A percentile compares a stretch with the other conserved stretches of the same genome.
phyloP scores from a whole-genome alignment of 2,329 filamentous ascomycete species.

The Hypocrella siamensis region DNA sequence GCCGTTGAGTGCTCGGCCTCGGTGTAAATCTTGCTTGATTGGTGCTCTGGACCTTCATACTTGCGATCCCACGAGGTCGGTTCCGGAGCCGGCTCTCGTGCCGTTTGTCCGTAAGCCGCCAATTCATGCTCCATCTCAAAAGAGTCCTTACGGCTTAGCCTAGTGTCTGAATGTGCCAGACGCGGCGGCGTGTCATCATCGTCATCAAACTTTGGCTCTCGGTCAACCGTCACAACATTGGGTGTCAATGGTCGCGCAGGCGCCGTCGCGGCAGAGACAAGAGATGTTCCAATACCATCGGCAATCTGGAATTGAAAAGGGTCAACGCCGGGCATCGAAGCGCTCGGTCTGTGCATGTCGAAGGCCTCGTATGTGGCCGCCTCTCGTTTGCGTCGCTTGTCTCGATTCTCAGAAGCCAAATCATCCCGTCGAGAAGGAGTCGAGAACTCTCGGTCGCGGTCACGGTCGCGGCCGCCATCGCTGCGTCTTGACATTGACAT shows the following conservation, averaged over 20 bases:
- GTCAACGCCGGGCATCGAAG: slow-evolving; percentile 20
- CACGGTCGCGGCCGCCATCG: slow-evolving; percentile 12
- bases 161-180: slow-evolving; percentile 12
- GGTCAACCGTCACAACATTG: slow-evolving; percentile 35
- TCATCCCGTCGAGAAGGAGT: slow-evolving; percentile 9
- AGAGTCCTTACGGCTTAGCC: slow-evolving; percentile 33
- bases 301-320: slow-evolving; percentile 44
- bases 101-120: slow-evolving; percentile 13
- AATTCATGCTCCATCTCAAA: slow-evolving; percentile 26
- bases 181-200: slow-evolving; percentile 18
- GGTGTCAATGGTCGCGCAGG: slow-evolving; percentile 28
- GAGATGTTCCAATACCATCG: slow-evolving; percentile 21
- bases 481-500: slow-evolving; percentile 10
- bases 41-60: slow-evolving; percentile 23
- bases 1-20: slow-evolving; percentile 31
- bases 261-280: background rate
- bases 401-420: slow-evolving; percentile 9
- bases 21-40: slow-evolving; percentile 27
- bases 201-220: slow-evolving; percentile 33
- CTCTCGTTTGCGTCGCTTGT: slow-evolving; percentile 13
- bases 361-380: slow-evolving; percentile 11
- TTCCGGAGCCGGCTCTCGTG: slow-evolving; percentile 7
- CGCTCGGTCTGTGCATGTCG: slow-evolving; percentile 6
- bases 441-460: slow-evolving; percentile 14
- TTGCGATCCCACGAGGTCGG: slow-evolving; percentile 9